A percentile compares a stretch with the other conserved stretches of the same genome.
Evolutionary conservation across 768 basidiomycete species (phyloP).

Genomic region (Lentinula boryana): DNA sequence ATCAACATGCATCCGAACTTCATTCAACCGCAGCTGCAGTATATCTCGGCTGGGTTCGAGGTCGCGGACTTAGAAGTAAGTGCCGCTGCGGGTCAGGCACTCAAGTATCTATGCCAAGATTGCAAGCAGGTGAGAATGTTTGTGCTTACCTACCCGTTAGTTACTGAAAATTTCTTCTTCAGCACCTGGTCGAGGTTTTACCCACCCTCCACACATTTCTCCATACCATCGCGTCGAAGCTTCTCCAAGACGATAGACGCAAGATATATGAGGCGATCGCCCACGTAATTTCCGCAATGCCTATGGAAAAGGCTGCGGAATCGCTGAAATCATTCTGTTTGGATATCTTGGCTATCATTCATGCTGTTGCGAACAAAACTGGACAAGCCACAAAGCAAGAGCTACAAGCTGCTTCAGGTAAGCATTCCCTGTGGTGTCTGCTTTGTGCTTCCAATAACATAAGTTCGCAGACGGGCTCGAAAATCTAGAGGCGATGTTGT

Average conservation of each 20-base stretch:
- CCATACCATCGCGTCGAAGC: slow-evolving; percentile 67
- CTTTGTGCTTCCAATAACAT: background rate
- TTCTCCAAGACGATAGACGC: slow-evolving; percentile 81
- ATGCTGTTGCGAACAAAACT: slow-evolving; percentile 51
- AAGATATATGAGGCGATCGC: slow-evolving; percentile 96
- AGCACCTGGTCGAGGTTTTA: slow-evolving; percentile 90
- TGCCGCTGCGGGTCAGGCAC: slow-evolving; percentile 91
- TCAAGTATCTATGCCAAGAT: slow-evolving; percentile 96
- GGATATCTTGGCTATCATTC: slow-evolving; percentile 77
- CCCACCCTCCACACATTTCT: slow-evolving; percentile 90
- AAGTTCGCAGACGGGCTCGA: slow-evolving; percentile 68
- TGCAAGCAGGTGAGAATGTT: slow-evolving; percentile 66
- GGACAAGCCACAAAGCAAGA: slow-evolving; percentile 63
- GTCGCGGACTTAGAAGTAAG: slow-evolving; percentile 74
- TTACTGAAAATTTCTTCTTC: slow-evolving; percentile 7
- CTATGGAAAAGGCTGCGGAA: slow-evolving; percentile 79
- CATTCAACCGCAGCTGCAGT: slow-evolving; percentile 79
- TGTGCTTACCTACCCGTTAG: background rate
- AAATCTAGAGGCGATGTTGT: slow-evolving; percentile 88
- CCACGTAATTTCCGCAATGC: slow-evolving; percentile 92
- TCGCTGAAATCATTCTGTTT: slow-evolving; percentile 83
- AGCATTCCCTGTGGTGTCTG: slow-evolving; percentile 20
- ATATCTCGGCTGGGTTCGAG: slow-evolving; percentile 90
- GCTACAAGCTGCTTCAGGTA: slow-evolving; percentile 61
- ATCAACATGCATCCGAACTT: slow-evolving; percentile 85